Evolutionary conservation across 2,329 filamentous ascomycete species (phyloP).

Genomic region (Aspergillus sojae): DNA sequence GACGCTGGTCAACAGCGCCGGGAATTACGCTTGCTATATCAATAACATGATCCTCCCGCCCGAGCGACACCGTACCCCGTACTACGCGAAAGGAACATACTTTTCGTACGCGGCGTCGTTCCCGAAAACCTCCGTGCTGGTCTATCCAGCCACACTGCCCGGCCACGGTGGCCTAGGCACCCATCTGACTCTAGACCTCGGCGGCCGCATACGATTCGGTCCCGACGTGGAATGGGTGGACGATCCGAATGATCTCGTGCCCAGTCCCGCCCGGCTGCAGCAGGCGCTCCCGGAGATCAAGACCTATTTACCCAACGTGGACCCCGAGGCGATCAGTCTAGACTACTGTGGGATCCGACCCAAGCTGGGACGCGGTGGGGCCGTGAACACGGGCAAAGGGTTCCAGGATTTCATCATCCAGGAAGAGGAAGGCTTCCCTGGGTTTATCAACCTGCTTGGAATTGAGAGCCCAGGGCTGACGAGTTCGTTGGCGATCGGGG

Average conservation of each 20-base stretch:
- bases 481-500: constrained; percentile 80
- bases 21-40: constrained; percentile 73
- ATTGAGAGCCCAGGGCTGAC: constrained; percentile 95
- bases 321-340: constrained; percentile 65
- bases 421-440: constrained; percentile 74
- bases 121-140: constrained; percentile 70
- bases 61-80: constrained; percentile 60
- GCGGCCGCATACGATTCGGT: constrained; percentile 82
- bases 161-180: constrained; percentile 89
- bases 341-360: constrained; percentile 94
- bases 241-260: constrained; percentile 67
- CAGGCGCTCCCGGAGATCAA: constrained; percentile 74
- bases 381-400: constrained; percentile 56
- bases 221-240: constrained; percentile 95
- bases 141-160: constrained; percentile 85
- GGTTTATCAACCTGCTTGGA: constrained; percentile 86
- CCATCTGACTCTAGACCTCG: constrained; percentile 88
- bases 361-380: constrained; percentile 70
- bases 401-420: constrained; percentile 85
- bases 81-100: constrained; percentile 94
- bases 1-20: constrained; percentile 82
- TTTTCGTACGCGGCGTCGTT: constrained; percentile 74
- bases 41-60: constrained; percentile 75
- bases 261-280: constrained; percentile 64
- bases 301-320: constrained; percentile 75